Conservation (phyloP, 306 rosid genomes). For the Clitoria ternatea region DNA sequence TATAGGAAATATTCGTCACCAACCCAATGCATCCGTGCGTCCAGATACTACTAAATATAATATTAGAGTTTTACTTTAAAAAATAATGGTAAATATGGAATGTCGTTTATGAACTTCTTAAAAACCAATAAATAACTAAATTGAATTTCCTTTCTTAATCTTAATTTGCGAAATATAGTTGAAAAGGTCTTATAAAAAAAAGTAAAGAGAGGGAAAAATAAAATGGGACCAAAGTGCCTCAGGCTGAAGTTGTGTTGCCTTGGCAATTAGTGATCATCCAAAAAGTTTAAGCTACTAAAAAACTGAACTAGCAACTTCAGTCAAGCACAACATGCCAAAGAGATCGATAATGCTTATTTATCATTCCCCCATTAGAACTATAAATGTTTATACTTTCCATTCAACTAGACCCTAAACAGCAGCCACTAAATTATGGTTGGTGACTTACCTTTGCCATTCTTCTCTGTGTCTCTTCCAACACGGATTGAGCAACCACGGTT, state of each 20-base stretch:
- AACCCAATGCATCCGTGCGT: too few species aligned
- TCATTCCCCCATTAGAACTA: not conserved
- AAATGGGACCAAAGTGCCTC: not conserved
- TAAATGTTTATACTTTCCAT: not conserved
- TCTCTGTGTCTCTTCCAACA: conserved; percentile 94
- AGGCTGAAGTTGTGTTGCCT: not conserved
- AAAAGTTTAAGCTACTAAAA: not conserved
- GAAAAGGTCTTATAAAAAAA: too few species aligned
- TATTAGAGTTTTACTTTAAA: too few species aligned
- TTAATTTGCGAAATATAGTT: too few species aligned
- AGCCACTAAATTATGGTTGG: not conserved
- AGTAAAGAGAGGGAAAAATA: too few species aligned
- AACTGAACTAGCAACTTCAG: not conserved
- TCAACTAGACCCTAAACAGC: not conserved
- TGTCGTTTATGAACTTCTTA: too few species aligned
- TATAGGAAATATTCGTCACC: too few species aligned
- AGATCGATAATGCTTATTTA: not conserved
- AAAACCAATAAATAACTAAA: too few species aligned
- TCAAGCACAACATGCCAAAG: not conserved
- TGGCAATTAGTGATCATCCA: not conserved
- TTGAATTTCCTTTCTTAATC: too few species aligned
- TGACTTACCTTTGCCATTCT: conserved; percentile 76
- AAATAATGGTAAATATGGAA: too few species aligned
- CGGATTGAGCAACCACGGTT: conserved; percentile 98
- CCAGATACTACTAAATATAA: too few species aligned